Evolutionary conservation across 306 rosid species (phyloP).

Genomic region (Purshia tridentata): DNA sequence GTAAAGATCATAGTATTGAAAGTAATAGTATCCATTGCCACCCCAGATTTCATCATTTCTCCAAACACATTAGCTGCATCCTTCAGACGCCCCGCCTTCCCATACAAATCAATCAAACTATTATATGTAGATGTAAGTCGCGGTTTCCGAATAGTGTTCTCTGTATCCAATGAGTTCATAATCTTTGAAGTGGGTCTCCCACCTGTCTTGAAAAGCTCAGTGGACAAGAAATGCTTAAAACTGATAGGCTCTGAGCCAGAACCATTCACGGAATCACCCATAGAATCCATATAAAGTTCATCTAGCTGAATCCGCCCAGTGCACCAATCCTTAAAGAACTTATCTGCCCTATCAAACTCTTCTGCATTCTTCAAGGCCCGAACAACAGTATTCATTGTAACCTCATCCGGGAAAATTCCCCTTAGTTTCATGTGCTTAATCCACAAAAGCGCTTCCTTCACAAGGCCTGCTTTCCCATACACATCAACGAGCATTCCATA

Average conservation of each 20-base stretch:
- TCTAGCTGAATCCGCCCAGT: conserved; percentile 60
- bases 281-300: conserved; percentile 63
- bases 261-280: conserved; percentile 29
- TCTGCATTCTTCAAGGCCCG: conserved; percentile 74
- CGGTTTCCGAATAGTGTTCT: conserved; percentile 44
- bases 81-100: conserved; percentile 74
- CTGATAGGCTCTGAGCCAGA: conserved; percentile 46
- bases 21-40: conserved; percentile 69
- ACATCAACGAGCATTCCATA: conserved; percentile 84
- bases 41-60: conserved; percentile 81
- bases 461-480: conserved; percentile 79
- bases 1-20: conserved; percentile 81
- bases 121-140: conserved; percentile 68
- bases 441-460: conserved; percentile 83
- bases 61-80: conserved; percentile 82
- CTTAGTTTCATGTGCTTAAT: conserved; percentile 72
- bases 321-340: conserved; percentile 78
- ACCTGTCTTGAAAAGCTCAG: conserved; percentile 87
- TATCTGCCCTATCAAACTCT: conserved; percentile 69
- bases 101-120: conserved; percentile 79
- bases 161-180: conserved; percentile 19
- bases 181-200: conserved; percentile 43
- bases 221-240: conserved; percentile 79
- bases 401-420: conserved; percentile 82
- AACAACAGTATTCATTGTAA: conserved; percentile 82